Conservation (phyloP, 2,329 filamentous ascomycete species). For the Scorias spongiosa region DNA sequence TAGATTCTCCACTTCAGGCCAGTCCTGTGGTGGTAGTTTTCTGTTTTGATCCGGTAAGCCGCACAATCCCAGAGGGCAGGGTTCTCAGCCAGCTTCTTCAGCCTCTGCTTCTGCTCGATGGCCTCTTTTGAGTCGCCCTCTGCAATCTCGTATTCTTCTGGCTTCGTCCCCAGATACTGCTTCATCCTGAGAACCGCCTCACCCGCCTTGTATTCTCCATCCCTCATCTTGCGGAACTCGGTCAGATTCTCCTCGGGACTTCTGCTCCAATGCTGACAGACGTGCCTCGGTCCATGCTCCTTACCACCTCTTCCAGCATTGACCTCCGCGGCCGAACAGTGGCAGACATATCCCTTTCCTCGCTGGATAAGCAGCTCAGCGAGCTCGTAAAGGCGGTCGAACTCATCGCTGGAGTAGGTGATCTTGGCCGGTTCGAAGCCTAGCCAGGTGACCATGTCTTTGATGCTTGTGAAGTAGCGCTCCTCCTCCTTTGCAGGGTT, state of each 20-base stretch:
- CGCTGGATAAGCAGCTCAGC: conserved; percentile 69
- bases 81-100: conserved; percentile 46
- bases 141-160: conserved; percentile 19
- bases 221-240: conserved; percentile 80
- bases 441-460: conserved; percentile 77
- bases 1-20: conserved; percentile 82
- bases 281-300: conserved; percentile 52
- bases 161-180: conserved; percentile 49
- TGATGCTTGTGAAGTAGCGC: conserved; percentile 74
- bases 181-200: conserved; percentile 88
- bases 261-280: conserved; percentile 66
- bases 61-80: conserved; percentile 95
- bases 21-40: conserved; percentile 61
- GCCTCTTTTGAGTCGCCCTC: conserved; percentile 17
- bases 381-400: conserved; percentile 71
- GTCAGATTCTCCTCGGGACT: conserved; percentile 58
- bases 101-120: conserved; percentile 20
- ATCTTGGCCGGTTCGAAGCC: conserved; percentile 65
- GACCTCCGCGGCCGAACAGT: conserved; percentile 70
- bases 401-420: conserved; percentile 84
- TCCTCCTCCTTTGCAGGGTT: conserved; percentile 91
- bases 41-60: conserved; percentile 71
- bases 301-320: conserved; percentile 72
- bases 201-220: conserved; percentile 75
- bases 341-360: conserved; percentile 65